Conservation (phyloP, 805 yeast species). For the Candida railenensis region DNA sequence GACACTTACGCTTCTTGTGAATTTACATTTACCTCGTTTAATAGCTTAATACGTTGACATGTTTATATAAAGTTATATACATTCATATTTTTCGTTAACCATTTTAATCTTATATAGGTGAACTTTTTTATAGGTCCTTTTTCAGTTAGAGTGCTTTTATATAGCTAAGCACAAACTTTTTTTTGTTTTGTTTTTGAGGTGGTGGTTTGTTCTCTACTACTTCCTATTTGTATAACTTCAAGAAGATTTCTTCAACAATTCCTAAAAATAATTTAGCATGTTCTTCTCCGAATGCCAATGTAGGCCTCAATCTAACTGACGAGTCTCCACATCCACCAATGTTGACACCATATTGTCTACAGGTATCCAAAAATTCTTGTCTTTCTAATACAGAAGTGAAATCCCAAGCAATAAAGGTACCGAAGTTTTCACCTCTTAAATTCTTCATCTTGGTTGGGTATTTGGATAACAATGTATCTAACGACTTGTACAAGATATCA, state of each 20-base stretch:
- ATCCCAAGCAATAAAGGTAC: conserved; percentile 69
- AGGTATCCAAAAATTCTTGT: conserved; percentile 42
- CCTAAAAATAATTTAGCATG: conserved; percentile 59
- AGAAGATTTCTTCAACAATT: conserved; percentile 32
- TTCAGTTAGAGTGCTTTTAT: no score
- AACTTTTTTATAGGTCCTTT: no score
- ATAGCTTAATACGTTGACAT: no score
- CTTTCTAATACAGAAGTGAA: conserved; percentile 43
- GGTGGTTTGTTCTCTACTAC: background rate
- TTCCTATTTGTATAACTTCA: conserved; percentile 5
- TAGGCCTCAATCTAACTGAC: conserved; percentile 63
- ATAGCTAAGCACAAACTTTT: background rate
- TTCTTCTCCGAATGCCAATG: conserved; percentile 57
- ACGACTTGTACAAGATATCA: conserved; percentile 47
- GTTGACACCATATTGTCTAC: conserved; percentile 57
- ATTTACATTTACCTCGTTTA: no score
- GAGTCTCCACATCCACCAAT: conserved; percentile 67
- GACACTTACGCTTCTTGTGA: no score
- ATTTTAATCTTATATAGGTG: no score
- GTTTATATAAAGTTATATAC: no score
- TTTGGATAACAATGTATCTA: conserved; percentile 37
- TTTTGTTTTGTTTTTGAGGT: background rate
- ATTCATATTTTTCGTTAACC: no score
- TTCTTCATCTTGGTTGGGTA: conserved; percentile 43
- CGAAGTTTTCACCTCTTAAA: conserved; percentile 63